Base-by-base conservation (phyloP, 2,329 filamentous ascomycete species). In the Penicillium decumbens region DNA sequence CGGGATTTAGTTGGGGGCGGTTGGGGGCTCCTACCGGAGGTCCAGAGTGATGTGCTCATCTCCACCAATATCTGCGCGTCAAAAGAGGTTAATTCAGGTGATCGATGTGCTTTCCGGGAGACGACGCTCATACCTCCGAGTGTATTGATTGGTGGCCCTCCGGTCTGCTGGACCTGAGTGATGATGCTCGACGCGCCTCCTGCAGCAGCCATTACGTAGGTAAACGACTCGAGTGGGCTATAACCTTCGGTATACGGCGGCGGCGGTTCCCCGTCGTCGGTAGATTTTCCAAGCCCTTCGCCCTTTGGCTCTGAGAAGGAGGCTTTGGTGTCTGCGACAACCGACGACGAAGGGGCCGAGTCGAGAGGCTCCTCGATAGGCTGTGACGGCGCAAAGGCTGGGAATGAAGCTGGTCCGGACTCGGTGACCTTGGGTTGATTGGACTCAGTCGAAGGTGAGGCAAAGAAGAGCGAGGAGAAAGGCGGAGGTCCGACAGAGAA, bases 161-260 rank as follows among this genome's bases (percentile, higher is more conserved):
- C 91, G 59, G 87, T 87, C 74, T 98, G 93, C 70, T 95, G 91
- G 63, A 98, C 93, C 77, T 98, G 93, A 74, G 93, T 98, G 76
- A 98, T 95, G 69, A 98, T 95, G 82, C 93, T 97, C 77, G 91
- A 87, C 63, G 91, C 88, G 76, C 91, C 92, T 79, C 92, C 92
- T 75, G 92, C 91, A 71, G 90, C 88, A 75, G 93, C 91, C 93
- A 98, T 98, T 70, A 95, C 83, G 82, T 95, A 98, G 63, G 87
- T 85, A 68, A 98, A 98, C 50, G 89, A 89, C 53, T 87, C 81
- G 70, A 98, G 83, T 55, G 93, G 93, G 76, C 89, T 96, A 54
- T 84, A 87, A 64, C 92, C 91, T 66, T 97, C 92, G 60, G 88
- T 90, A 72, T 98, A 98, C 49, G 93, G 92, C 50, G 93, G 93